phyloP scores from a whole-genome alignment of 306 rosid species.

The Fragaria vesca region DNA sequence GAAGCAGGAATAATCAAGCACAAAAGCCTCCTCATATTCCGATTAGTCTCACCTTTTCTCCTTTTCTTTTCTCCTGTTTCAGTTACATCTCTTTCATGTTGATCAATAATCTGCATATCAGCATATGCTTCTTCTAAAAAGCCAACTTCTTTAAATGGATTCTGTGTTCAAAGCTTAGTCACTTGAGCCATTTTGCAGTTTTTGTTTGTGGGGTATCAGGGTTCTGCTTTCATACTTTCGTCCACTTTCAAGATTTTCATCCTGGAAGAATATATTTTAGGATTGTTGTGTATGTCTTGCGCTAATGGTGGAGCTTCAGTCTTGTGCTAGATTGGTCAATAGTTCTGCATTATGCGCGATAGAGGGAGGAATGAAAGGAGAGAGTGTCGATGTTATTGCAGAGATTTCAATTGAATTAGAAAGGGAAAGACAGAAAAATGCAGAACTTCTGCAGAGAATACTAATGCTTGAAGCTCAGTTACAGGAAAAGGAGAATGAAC shows the following conservation, averaged over 20 bases:
- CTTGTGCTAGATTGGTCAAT: constrained; percentile 56
- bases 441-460: constrained; percentile 65
- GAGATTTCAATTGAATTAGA: constrained; percentile 66
- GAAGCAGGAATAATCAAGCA: constrained; percentile 29
- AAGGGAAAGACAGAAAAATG: constrained; percentile 72
- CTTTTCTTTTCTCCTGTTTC: background rate
- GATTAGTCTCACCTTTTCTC: constrained; percentile 15
- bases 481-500: constrained; percentile 41
- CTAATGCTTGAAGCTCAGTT: constrained; percentile 79
- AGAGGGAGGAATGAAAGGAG: constrained; percentile 59
- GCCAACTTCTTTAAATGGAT: background rate
- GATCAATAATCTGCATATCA: background rate
- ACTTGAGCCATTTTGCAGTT: constrained; percentile 9
- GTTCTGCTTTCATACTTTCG: background rate
- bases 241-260: constrained; percentile 12
- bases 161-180: background rate
- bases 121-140: background rate
- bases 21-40: constrained; percentile 20
- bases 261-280: constrained; percentile 19
- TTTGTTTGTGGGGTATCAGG: constrained; percentile 10
- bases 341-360: constrained; percentile 49
- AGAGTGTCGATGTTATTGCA: constrained; percentile 41
- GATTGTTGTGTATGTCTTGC: constrained; percentile 14
- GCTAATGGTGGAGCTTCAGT: constrained; percentile 62
- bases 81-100: background rate